These are phyloP conservation scores for Kluyveromyces siamensis DNA, from an alignment of 805 yeast species.

Conservation along the genomic window DNA sequence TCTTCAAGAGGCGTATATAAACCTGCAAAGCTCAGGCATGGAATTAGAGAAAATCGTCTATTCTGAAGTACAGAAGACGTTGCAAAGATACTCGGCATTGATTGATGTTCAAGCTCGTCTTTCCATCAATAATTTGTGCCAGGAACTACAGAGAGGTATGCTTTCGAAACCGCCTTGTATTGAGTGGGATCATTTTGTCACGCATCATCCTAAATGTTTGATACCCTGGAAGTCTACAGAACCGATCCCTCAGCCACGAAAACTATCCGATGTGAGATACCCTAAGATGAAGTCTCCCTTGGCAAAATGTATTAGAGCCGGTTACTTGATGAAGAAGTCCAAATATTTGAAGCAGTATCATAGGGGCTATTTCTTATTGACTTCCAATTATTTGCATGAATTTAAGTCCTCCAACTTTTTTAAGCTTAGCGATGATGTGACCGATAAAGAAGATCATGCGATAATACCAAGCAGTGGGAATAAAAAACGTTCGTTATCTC, in stretches of 20 bases:
- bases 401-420: slow-evolving; percentile 37
- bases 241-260: slow-evolving; percentile 35
- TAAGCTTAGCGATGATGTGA: slow-evolving; percentile 8
- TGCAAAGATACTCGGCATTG: slow-evolving; percentile 41
- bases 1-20: slow-evolving; percentile 54
- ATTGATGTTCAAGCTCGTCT: slow-evolving; percentile 46
- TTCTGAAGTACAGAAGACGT: slow-evolving; percentile 49
- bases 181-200: slow-evolving; percentile 65
- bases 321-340: slow-evolving; percentile 50
- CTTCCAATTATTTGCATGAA: slow-evolving; percentile 60
- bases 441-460: slow-evolving; percentile 8
- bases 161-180: slow-evolving; percentile 47
- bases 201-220: slow-evolving; percentile 34
- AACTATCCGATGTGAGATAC: slow-evolving; percentile 41
- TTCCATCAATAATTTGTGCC: slow-evolving; percentile 43
- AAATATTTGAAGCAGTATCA: slow-evolving; percentile 53
- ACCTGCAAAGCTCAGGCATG: slow-evolving; percentile 56
- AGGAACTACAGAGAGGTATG: slow-evolving; percentile 35
- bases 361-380: slow-evolving; percentile 55
- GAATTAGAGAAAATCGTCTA: slow-evolving; percentile 57
- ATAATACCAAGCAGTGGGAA: slow-evolving; percentile 5
- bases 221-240: slow-evolving; percentile 31
- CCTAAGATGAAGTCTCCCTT: slow-evolving; percentile 44
- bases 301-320: slow-evolving; percentile 49
- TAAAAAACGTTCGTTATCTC: slow-evolving; percentile 44